Evolutionary conservation across 768 basidiomycete species (phyloP).

Genomic region (Pleurotus platypus): DNA sequence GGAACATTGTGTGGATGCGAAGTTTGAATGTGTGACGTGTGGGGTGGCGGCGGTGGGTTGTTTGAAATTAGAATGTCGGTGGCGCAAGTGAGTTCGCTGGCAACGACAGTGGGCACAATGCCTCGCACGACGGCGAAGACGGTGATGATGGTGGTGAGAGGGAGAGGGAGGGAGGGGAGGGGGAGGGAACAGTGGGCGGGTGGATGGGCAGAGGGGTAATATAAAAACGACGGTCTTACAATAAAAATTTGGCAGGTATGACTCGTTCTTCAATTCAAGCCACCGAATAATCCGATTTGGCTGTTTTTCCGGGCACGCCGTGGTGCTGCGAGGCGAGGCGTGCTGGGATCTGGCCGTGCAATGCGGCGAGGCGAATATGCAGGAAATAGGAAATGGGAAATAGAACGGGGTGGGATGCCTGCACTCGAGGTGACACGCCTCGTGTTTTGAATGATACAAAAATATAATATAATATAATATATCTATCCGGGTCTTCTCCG

Average conservation of each 20-base stretch:
- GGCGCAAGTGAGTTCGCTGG: neutral
- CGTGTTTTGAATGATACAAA: too few relatives aligned
- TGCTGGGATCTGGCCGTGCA: neutral
- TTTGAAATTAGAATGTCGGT: neutral
- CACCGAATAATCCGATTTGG: slow-evolving; percentile 9
- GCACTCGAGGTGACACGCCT: too few relatives aligned
- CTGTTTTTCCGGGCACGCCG: neutral
- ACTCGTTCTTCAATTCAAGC: slow-evolving; percentile 4
- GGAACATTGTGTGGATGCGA: neutral
- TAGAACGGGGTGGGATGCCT: neutral
- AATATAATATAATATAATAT: too few relatives aligned
- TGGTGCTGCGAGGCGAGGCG: neutral
- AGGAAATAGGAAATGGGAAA: neutral
- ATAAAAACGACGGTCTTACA: slow-evolving; percentile 3
- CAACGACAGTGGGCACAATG: neutral
- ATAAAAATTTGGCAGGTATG: neutral
- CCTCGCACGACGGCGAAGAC: neutral
- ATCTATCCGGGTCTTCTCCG: neutral
- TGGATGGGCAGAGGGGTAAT: neutral
- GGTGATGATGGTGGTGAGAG: neutral
- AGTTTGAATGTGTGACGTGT: too few relatives aligned
- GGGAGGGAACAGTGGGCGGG: neutral
- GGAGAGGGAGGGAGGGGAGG: neutral
- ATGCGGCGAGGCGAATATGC: neutral
- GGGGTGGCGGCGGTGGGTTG: too few relatives aligned